Conservation (phyloP, 768 basidiomycete species). For the Stropharia rugosoannulata region DNA sequence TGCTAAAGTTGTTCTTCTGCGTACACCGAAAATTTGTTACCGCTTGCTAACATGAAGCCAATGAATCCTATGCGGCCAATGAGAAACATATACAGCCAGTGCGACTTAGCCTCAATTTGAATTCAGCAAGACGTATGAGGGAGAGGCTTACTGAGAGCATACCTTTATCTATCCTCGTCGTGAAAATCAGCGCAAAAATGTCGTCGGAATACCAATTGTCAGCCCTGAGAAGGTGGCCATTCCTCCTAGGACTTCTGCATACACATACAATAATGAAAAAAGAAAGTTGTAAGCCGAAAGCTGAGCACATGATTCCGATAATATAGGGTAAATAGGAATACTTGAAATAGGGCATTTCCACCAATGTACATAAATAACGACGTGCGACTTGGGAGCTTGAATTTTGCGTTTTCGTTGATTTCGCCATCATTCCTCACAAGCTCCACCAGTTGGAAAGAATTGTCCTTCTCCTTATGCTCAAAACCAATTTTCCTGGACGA, state of each 20-base stretch:
- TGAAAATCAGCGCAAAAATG: slow-evolving; percentile 56
- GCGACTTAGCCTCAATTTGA: slow-evolving; percentile 42
- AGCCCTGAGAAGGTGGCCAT: slow-evolving; percentile 71
- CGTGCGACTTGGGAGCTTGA: slow-evolving; percentile 25
- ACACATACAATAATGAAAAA: slow-evolving; percentile 71
- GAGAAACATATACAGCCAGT: slow-evolving; percentile 68
- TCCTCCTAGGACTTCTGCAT: slow-evolving; percentile 63
- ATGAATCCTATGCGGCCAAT: slow-evolving; percentile 68
- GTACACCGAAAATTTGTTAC: slow-evolving; percentile 63
- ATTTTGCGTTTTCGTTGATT: slow-evolving; percentile 15
- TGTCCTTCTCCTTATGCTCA: background rate
- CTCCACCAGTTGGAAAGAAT: slow-evolving; percentile 8
- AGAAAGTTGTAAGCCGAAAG: slow-evolving; percentile 39
- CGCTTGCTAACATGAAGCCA: slow-evolving; percentile 65
- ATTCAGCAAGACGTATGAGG: background rate
- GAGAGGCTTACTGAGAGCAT: background rate
- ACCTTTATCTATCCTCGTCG: slow-evolving; percentile 59
- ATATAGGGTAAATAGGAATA: background rate
- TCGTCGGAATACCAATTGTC: slow-evolving; percentile 65
- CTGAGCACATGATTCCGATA: background rate
- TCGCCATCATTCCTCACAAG: slow-evolving; percentile 4
- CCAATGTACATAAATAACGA: slow-evolving; percentile 27
- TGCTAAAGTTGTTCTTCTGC: slow-evolving; percentile 60
- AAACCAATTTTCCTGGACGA: slow-evolving; percentile 10
- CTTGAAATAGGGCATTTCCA: slow-evolving; percentile 30